Conservation (phyloP, 192 early-diverging fungal genomes). For the Coemansia sp. region DNA sequence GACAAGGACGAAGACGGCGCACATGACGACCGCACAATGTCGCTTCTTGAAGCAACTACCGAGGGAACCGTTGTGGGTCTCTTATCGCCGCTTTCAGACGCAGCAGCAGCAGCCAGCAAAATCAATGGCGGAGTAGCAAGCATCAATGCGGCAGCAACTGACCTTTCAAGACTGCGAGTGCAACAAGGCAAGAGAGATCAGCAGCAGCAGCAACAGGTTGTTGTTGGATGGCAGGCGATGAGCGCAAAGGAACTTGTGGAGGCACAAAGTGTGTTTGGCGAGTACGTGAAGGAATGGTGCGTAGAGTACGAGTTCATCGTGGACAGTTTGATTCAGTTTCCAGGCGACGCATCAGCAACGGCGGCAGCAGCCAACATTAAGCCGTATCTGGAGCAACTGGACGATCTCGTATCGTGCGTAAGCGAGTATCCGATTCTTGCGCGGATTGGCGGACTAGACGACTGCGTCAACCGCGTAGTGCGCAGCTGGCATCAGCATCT, state of each 20-base stretch:
- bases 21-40: constrained; percentile 35
- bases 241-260: constrained; percentile 17
- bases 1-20: neutral
- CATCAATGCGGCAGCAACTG: neutral
- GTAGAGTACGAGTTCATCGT: constrained; percentile 49
- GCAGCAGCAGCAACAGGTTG: neutral
- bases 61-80: constrained; percentile 49
- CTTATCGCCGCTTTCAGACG: constrained; percentile 37
- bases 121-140: neutral
- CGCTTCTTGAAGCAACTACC: constrained; percentile 47
- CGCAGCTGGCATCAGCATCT: constrained; percentile 39
- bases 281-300: constrained; percentile 34
- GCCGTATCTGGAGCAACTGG: constrained; percentile 35
- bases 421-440: constrained; percentile 33
- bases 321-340: constrained; percentile 39
- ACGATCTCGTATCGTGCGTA: constrained; percentile 24
- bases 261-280: constrained; percentile 31
- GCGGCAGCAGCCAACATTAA: neutral
- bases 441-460: constrained; percentile 43
- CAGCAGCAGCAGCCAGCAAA: neutral
- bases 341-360: constrained; percentile 26
- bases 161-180: neutral
- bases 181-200: constrained; percentile 3
- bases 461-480: constrained; percentile 29
- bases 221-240: constrained; percentile 54